Base-by-base conservation (phyloP, 106 monocot species). In the Dendrobium catenatum region DNA sequence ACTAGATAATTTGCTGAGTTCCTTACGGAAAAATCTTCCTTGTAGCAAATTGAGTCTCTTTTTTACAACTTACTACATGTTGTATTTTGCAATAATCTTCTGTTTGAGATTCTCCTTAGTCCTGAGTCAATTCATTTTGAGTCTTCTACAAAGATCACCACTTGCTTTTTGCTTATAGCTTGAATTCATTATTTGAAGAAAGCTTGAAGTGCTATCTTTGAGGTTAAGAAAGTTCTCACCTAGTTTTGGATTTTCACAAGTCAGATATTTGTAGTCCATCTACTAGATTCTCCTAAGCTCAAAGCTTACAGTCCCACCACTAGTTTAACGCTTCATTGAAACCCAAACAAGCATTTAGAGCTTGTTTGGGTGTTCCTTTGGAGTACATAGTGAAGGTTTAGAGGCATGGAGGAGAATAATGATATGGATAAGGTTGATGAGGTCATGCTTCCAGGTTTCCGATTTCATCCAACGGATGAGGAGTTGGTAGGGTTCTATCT, bases 381-480 rank as follows among this genome's bases (percentile, higher is more conserved):
- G 61, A 61, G 61, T 24, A 61, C 61, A 5, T 22, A 61, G 61
- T 4, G 0, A 61, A 20, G 5, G 61, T 22, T 61, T n/a, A 61
- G 37, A 70, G 37, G 2, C 4, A 70, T 70, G 70, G 70, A 74
- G 43, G 92, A 81, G 83, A 93, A 75, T 43, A 70, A 54, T 87
- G 87, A 87, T 17, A 84, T 90, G 75, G 93, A 93, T 59, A 93
- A 88, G 83, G 80, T 11, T 43, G 92, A 93, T 75, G 93, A 93
- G 77, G 82, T 93, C 51, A 86, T 93, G 85, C 70, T 93, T 33
- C 93, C 93, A 4, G 93, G 93, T 19, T 93, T 93, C 58, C 75
- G 93, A 68, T 93, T 93, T 79, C 93, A 93, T 87, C 93, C 93
- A 0, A 94, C 94, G 0, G 94, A 94, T 77, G 94, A 94, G 86